These are phyloP conservation scores for Tolypocladium tropicale DNA, from an alignment of 2,329 filamentous ascomycete genomes.

Conservation along the genomic window DNA sequence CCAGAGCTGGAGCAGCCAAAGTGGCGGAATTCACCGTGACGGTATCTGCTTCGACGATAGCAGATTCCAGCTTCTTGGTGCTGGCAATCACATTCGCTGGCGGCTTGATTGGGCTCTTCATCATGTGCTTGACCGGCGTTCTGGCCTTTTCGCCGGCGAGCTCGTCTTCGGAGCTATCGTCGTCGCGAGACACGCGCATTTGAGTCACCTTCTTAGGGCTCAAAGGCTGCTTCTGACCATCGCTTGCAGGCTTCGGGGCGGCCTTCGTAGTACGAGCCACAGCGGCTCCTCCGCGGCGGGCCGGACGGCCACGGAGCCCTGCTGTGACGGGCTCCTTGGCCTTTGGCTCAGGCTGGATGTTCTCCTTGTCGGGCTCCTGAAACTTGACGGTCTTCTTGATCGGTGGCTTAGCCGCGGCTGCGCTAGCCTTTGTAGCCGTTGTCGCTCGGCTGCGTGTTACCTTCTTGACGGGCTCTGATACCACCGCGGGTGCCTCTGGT, in stretches of 20 bases:
- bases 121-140: conserved; percentile 39
- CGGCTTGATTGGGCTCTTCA: conserved; percentile 46
- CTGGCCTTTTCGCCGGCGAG: conserved; percentile 38
- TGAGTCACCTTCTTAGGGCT: conserved; percentile 57
- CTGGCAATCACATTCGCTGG: conserved; percentile 10
- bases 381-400: conserved; percentile 54
- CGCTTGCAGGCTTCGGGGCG: conserved; percentile 14
- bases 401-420: conserved; percentile 28
- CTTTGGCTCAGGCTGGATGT: conserved; percentile 34
- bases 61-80: conserved; percentile 4
- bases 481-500: conserved; percentile 9
- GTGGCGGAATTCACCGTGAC: conserved; percentile 16
- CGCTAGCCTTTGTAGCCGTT: conserved; percentile 19
- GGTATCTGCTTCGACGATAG: conserved; percentile 2
- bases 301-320: conserved; percentile 30
- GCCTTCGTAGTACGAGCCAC: conserved; percentile 22
- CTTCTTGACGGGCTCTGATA: conserved; percentile 19
- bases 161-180: conserved; percentile 46
- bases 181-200: conserved; percentile 35
- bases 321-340: conserved; percentile 22
- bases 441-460: conserved; percentile 16
- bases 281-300: conserved; percentile 28
- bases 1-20: background rate
- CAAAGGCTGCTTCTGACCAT: conserved; percentile 36
- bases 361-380: conserved; percentile 56